A percentile compares a stretch with the other conserved stretches of the same genome.
Evolutionary conservation across 208 protist genomes (phyloP).

Genomic region (Leishmania tropica): DNA sequence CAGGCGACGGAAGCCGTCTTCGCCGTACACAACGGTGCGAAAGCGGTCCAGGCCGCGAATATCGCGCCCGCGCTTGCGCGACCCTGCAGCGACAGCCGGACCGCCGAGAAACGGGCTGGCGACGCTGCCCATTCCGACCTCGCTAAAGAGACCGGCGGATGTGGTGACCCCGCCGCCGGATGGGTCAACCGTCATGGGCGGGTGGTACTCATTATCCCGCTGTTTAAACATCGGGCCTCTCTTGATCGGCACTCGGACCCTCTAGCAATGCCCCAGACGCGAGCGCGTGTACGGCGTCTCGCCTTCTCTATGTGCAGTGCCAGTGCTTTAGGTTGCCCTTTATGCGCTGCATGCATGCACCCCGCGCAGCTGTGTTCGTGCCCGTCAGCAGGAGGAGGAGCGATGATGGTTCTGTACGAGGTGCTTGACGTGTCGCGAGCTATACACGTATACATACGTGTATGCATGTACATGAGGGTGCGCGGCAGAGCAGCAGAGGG

Average conservation of each 20-base stretch:
- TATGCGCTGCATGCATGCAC: neutral
- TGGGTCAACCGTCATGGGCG: slow-evolving; percentile 47
- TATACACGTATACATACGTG: neutral
- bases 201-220: slow-evolving; percentile 46
- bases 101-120: neutral
- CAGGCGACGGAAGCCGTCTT: slow-evolving; percentile 70
- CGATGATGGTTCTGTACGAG: neutral
- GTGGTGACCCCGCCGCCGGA: slow-evolving; percentile 22
- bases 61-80: slow-evolving; percentile 74
- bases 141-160: neutral
- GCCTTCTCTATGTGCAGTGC: neutral
- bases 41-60: slow-evolving; percentile 74
- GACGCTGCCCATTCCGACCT: neutral
- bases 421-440: neutral
- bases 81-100: slow-evolving; percentile 31
- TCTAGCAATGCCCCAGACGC: neutral
- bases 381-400: neutral
- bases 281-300: neutral
- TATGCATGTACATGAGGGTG: neutral
- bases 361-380: neutral
- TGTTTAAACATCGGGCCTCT: slow-evolving; percentile 58
- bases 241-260: neutral
- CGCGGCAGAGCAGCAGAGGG: neutral
- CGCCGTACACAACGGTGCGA: slow-evolving; percentile 69
- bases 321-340: neutral